Base-by-base conservation (phyloP, 108 stramenopile genomes). In the Epipyxis sp. region DNA sequence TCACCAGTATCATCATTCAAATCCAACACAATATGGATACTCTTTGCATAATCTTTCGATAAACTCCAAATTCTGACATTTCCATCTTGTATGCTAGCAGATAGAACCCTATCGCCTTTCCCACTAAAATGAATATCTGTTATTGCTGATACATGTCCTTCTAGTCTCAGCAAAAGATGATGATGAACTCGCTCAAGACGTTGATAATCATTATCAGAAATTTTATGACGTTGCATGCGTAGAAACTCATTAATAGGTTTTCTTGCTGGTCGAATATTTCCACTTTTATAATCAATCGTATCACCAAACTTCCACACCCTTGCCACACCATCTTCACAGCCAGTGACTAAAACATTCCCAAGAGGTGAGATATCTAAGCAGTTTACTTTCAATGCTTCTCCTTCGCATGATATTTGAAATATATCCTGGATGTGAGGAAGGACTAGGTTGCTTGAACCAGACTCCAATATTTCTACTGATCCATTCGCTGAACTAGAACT, bases 321-420 rank as follows among this genome's bases (percentile, higher is more conserved):
- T 42, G 90, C 91, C 10, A 92, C 82, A 37, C 92, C 95, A 83
- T 96, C 95, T 78, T 92, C 91, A 1, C 90, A 90, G 25, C 95
- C 95, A 42, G 93, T 93, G 0, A 89, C 91, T 76, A 96, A 90
- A 62, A 91, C 89, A 10, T 90, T 88, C 35, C 95, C 95, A 3
- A 88, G 58, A 0, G 92, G 92, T 79, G 89, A 89, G 40, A 91
- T 59, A n/a, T 91, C 84, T n/a, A 96, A 83, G 78, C 95, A 94
- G 77, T 90, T 89, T 1, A 94, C 92, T 44, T 91, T 91, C 40
- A 93, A 88, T 84, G 16, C 81, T 80, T 29, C 76, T 42, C 54
- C 82, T 20, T 6, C 6, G 46, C 20, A 50, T 50, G 46, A 6
- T 13, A 50, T 20, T 13, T 6, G 6, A 50, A 6, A 13, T n/a